Percentiles rank a stretch among this genome's conserved stretches.
Evolutionary conservation across 352 stramenopile species (phyloP).

Genomic region (Peronospora farinosa): DNA sequence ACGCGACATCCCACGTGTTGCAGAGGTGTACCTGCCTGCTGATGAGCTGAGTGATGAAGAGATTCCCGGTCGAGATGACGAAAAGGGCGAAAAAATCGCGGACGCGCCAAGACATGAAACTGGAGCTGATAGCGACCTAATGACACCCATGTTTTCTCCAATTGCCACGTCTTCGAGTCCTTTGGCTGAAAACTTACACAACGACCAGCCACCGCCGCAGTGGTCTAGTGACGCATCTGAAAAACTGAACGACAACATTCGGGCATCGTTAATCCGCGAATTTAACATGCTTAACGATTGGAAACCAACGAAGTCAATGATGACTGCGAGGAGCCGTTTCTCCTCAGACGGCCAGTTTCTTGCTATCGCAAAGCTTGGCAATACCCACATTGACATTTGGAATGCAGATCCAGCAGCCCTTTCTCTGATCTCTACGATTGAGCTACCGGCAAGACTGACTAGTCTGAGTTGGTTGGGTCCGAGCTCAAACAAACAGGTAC

Average conservation of each 20-base stretch:
- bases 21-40: slow-evolving; percentile 29
- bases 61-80: slow-evolving; percentile 8
- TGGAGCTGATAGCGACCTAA: slow-evolving; percentile 4
- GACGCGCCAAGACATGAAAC: slow-evolving; percentile 4
- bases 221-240: slow-evolving; percentile 14
- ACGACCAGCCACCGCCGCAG: background rate
- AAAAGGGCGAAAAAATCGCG: slow-evolving; percentile 8
- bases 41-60: slow-evolving; percentile 29
- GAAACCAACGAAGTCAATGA: slow-evolving; percentile 24
- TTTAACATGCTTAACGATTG: slow-evolving; percentile 38
- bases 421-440: slow-evolving; percentile 25
- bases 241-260: slow-evolving; percentile 1
- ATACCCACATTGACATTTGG: slow-evolving; percentile 42
- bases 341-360: slow-evolving; percentile 35
- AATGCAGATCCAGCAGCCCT: slow-evolving; percentile 22
- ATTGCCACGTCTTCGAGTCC: slow-evolving; percentile 3
- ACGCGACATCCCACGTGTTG: slow-evolving; percentile 27
- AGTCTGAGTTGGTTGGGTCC: slow-evolving; percentile 32
- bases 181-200: slow-evolving; percentile 4
- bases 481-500: slow-evolving; percentile 29
- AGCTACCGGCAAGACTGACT: slow-evolving; percentile 20
- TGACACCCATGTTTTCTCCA: slow-evolving; percentile 29
- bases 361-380: slow-evolving; percentile 32
- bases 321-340: slow-evolving; percentile 33
- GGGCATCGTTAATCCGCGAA: slow-evolving; percentile 32